Evolutionary conservation across 2,329 filamentous ascomycete species (phyloP).

Genomic region (Aspergillus sojae): DNA sequence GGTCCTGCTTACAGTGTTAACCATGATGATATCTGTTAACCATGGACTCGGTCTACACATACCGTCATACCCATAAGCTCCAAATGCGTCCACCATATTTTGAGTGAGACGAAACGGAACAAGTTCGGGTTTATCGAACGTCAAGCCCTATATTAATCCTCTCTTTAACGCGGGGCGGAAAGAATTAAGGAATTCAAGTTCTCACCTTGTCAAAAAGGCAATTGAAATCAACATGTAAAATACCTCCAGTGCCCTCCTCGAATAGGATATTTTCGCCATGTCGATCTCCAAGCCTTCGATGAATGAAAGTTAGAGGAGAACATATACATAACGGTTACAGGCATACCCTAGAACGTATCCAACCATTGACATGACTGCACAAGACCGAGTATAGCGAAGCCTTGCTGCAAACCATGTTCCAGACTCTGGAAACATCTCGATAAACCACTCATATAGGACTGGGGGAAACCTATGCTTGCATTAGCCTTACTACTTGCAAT

Average conservation of each 20-base stretch:
- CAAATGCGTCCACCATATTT: constrained; percentile 98
- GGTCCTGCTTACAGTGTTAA: constrained; percentile 55
- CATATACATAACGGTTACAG: background rate
- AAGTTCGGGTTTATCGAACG: constrained; percentile 89
- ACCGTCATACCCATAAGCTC: constrained; percentile 86
- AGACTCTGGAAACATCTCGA: constrained; percentile 91
- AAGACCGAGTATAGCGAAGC: constrained; percentile 86
- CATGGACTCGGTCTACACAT: constrained; percentile 8
- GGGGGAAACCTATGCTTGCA: constrained; percentile 66
- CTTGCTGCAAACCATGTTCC: constrained; percentile 89
- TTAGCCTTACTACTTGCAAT: constrained; percentile 14
- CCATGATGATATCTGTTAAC: background rate
- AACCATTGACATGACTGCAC: constrained; percentile 99
- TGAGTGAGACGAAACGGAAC: constrained; percentile 97
- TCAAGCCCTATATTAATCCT: constrained; percentile 62
- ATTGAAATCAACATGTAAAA: constrained; percentile 99
- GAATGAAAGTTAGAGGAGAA: constrained; percentile 12
- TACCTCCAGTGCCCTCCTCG: constrained; percentile 88
- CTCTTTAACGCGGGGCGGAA: background rate
- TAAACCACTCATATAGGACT: constrained; percentile 91
- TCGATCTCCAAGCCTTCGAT: constrained; percentile 74
- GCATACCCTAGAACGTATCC: constrained; percentile 79
- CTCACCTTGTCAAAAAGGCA: constrained; percentile 89
- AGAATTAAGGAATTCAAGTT: background rate
- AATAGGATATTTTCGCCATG: constrained; percentile 97